Evolutionary conservation across 2,329 filamentous ascomycete genomes (phyloP), one percentile per base, ranked within the genome.

Genomic region (Aspergillus uvarum): DNA sequence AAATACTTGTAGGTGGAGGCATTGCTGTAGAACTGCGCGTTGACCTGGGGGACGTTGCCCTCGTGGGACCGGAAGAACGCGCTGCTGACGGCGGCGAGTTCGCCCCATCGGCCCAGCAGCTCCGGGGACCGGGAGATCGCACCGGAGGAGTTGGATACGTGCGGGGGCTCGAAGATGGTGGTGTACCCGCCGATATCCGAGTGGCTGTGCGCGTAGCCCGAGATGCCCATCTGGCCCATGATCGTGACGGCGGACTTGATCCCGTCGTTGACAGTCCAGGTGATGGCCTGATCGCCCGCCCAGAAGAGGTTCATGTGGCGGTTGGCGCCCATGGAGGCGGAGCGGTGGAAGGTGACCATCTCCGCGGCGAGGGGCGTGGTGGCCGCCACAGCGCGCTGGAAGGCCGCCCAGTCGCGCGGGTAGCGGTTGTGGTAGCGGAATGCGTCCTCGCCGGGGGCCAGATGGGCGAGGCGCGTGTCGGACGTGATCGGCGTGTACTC

Each of bases 141-240:
- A 42, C 66, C 73, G 21, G 56, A 59, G n/a, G 56, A 54, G 19
- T 38, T 35, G 29, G 8, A 19, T 10, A 3, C 22, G 35, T 47
- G 26, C 56, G 56, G 61, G 44, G 59, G 67, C 62, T 22, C 65
- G 38, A 72, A 63, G 24, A 71, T 70, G 14, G 68, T 73, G 14
- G 74, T 76, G 61, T 77, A 76, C 31, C 74, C 74, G 50, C 74
- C 74, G 19, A 76, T 69, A 55, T 76, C 74, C 3, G 70, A 69
- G 56, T 77, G 74, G 5, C 68, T 66, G 47, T 76, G 72, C 1
- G 71, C 66, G 52, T 72, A 77, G 14, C 74, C 74, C 4, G 68
- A 71, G 42, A 75, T 56, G 29, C 74, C 74, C 72, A 77, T 74
- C 57, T 77, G 74, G 4, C 70, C 67, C 62, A 72, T 69, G 51